Base-by-base conservation (phyloP, 2,329 filamentous ascomycete genomes). In the Coniochaeta prunicola region DNA sequence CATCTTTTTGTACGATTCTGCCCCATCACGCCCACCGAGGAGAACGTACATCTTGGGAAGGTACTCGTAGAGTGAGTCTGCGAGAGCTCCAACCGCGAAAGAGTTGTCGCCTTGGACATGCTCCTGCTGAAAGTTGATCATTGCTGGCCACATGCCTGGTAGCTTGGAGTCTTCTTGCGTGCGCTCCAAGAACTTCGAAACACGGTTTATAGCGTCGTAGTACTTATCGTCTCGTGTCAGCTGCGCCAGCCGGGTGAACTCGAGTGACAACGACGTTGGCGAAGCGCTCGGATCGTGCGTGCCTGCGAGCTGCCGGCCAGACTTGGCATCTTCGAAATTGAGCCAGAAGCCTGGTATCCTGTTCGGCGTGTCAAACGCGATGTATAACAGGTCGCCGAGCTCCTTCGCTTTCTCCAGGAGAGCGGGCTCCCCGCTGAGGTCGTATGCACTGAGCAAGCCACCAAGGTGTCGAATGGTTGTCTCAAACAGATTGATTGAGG, bases 81-180 rank as follows among this genome's bases (percentile, higher is more conserved):
- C 34, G 10, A 36, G 13, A 19, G 73, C 70, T 57, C 71, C 64
- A 4, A 42, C 5, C 7, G 34, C 40, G 6, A 42, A 21, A 4
- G 79, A 75, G 33, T 79, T 68, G 1, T 77, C 82, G 17, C 82
- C 82, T 1, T 85, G 71, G 0, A 24, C 59, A 70, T 67, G 75
- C 69, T 74, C 77, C 79, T 62, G 80, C 74, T 65, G 76, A 76
- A 71, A 80, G 69, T 92, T 82, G 56, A 93, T 73, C 56, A 77
- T 75, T 21, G 81, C 78, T 1, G 89, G 89, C 88, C 87, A 94
- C 76, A 94, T 80, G 2, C 91, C 90, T 0, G 90, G 90, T 6
- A 93, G 71, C n/a, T 75, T 77, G 0, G 90, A 92, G 4, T 77
- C 71, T 65, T 86, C 84, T 72, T 94, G 90, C 57, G 83, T 82